Evolutionary conservation across 495 filamentous ascomycete species (phyloP).

Genomic region (Massariosphaeria phaeospora): DNA sequence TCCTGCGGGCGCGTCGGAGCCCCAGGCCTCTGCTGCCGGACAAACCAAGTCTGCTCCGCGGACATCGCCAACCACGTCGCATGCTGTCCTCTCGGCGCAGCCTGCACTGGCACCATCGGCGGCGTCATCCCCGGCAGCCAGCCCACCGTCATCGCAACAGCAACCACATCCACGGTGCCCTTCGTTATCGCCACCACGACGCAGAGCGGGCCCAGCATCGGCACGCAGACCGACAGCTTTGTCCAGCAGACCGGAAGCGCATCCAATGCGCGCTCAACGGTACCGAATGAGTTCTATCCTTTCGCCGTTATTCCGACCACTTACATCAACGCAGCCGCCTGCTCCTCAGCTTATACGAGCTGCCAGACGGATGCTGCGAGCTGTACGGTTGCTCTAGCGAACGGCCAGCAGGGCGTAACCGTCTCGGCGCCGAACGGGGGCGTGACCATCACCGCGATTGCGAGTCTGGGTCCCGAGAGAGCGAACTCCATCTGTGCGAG

Average conservation of each 20-base stretch:
- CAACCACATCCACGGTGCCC: neutral
- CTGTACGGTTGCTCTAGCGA: conserved; percentile 50
- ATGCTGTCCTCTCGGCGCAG: conserved; percentile 59
- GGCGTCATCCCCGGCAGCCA: neutral
- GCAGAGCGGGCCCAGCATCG: neutral
- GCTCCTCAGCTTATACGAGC: conserved; percentile 60
- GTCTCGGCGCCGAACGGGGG: conserved; percentile 55
- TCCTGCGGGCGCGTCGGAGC: conserved; percentile 49
- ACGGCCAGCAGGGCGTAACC: conserved; percentile 55
- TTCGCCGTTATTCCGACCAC: conserved; percentile 64
- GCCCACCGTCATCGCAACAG: neutral
- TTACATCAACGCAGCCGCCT: conserved; percentile 58
- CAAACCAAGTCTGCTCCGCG: conserved; percentile 51
- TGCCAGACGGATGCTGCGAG: conserved; percentile 60
- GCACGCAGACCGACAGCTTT: conserved; percentile 5
- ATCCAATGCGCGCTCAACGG: conserved; percentile 21
- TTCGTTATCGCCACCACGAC: conserved; percentile 5
- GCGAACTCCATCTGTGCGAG: conserved; percentile 64
- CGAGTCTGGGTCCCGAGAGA: conserved; percentile 43
- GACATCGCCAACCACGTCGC: conserved; percentile 59
- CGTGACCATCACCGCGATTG: conserved; percentile 47
- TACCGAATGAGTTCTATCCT: conserved; percentile 55
- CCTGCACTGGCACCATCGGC: conserved; percentile 57
- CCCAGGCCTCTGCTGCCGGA: conserved; percentile 53
- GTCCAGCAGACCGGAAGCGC: neutral